phyloP scores from a whole-genome alignment of 108 stramenopile species.

The Seminavis robusta region DNA sequence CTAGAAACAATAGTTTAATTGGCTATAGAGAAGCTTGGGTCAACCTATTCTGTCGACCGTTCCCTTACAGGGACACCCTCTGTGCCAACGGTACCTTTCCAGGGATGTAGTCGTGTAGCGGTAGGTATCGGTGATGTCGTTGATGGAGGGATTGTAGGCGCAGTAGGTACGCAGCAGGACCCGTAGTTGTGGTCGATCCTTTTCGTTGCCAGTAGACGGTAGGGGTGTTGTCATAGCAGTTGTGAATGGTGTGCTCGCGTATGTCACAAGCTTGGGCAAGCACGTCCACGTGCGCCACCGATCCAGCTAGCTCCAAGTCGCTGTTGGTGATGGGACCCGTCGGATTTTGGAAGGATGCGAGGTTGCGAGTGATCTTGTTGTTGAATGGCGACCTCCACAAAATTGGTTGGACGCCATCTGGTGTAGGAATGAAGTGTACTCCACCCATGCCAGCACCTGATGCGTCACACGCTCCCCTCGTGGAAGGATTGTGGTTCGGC shows the following conservation, averaged over 20 bases:
- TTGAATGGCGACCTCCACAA: constrained; percentile 4
- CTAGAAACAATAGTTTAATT: no score
- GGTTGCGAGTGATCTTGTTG: not conserved
- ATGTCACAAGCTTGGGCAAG: constrained; percentile 11
- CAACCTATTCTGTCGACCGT: no score
- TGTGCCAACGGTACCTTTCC: no score
- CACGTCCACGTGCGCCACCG: constrained; percentile 14
- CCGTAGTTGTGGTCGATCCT: constrained; percentile 1
- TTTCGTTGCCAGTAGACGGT: constrained; percentile 8
- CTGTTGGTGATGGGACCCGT: constrained; percentile 14
- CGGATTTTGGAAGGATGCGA: constrained; percentile 6
- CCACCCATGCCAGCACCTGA: constrained; percentile 11
- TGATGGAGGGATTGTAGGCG: constrained; percentile 7
- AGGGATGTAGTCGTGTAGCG: constrained; percentile 1
- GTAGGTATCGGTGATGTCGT: constrained; percentile 8
- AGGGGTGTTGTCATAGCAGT: constrained; percentile 8
- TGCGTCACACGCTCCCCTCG: constrained; percentile 24
- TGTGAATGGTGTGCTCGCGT: not conserved
- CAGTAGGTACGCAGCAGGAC: constrained; percentile 4
- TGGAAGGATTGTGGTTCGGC: constrained; percentile 12
- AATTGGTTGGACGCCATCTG: no score
- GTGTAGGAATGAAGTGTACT: not conserved
- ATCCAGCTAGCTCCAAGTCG: constrained; percentile 18
- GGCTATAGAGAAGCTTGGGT: no score
- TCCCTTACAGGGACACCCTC: no score